Percentiles rank a stretch among this genome's conserved stretches.
These are phyloP conservation scores for Fusarium nygamai DNA, from an alignment of 2,329 filamentous ascomycete species.

Conservation along the genomic window DNA sequence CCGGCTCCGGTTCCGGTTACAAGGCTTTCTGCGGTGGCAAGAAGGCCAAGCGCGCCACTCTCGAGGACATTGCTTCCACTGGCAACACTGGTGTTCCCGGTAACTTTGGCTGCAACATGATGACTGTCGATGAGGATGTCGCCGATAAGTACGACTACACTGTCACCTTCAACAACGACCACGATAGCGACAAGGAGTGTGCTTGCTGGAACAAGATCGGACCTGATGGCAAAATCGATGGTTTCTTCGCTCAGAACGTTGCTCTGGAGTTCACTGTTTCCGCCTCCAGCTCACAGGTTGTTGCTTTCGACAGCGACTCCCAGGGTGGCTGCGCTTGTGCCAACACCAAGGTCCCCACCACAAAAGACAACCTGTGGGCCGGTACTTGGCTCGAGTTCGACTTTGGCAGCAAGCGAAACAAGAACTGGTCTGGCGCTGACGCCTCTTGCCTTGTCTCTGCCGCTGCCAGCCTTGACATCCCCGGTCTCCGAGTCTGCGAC, in stretches of 20 bases:
- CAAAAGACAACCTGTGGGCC: conserved; percentile 53
- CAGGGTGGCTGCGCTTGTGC: conserved; percentile 61
- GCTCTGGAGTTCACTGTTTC: conserved; percentile 55
- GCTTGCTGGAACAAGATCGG: conserved; percentile 65
- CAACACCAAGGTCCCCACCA: conserved; percentile 47
- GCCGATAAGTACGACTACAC: conserved; percentile 57
- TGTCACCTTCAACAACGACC: conserved; percentile 53
- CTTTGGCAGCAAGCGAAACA: conserved; percentile 57
- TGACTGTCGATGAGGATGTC: conserved; percentile 52
- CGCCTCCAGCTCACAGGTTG: conserved; percentile 49
- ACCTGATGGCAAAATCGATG: conserved; percentile 54
- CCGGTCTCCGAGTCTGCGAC: conserved; percentile 52
- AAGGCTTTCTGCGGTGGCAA: conserved; percentile 51
- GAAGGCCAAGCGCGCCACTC: conserved; percentile 57
- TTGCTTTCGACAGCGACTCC: conserved; percentile 58
- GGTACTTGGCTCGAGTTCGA: conserved; percentile 63
- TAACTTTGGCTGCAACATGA: conserved; percentile 64
- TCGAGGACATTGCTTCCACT: conserved; percentile 56
- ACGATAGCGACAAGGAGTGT: conserved; percentile 50
- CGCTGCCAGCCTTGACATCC: conserved; percentile 40
- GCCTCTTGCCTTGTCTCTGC: conserved; percentile 59
- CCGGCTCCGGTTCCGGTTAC: conserved; percentile 35
- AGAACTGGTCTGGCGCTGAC: conserved; percentile 61
- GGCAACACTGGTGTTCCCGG: conserved; percentile 57
- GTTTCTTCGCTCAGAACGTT: conserved; percentile 58